Base-by-base conservation (phyloP, 257 asterid genomes). In the Misopates orontium region DNA sequence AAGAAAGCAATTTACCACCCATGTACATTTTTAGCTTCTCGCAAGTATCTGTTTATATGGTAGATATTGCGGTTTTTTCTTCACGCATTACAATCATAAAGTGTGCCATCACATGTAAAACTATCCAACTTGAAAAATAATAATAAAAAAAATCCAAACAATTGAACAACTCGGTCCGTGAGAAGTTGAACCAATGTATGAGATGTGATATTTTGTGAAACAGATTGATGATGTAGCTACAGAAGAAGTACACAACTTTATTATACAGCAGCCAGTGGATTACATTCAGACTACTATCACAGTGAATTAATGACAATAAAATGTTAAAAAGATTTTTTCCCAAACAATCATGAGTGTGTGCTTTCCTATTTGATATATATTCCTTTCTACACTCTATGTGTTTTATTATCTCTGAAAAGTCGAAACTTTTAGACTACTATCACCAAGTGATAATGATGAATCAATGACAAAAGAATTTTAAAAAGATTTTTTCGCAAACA, bases 131-230 rank as follows among this genome's bases (percentile, higher is more conserved):
- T 14, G 21, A 40, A 52, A 20, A 47, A 9, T 21, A 40, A 53
- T 41, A 45, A 24, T 24, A 36, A n/a, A n/a, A n/a, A n/a, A n/a
- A 20, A 62, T 48, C 39, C 44, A 65, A 70, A 65, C 65, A 24
- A 48, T 21, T 47, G 1, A 13, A 36, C 2, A 13, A 36, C 54
- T 22, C 5, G 17, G 24, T 19, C 36, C 47, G 17, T 40, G 45
- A 60, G 32, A 36, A 36, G 10, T 36, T 8, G 42, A 36, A 21
- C 28, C 40, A 45, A 64, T 40, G 69, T 23, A 64, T 39, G 44
- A 47, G 49, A 28, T 56, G 58, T 12, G 17, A 52, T 47, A 13
- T 9, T 28, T 16, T n/a, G 56, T 8, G 25, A n/a, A 17, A 57
- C 22, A 54, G 23, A 41, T 36, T 12, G 22, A 60, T 10, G 13